Evolutionary conservation across 495 filamentous ascomycete species (phyloP), one percentile per base, ranked within the genome.

Genomic region (Hypoxylon intermedium): DNA sequence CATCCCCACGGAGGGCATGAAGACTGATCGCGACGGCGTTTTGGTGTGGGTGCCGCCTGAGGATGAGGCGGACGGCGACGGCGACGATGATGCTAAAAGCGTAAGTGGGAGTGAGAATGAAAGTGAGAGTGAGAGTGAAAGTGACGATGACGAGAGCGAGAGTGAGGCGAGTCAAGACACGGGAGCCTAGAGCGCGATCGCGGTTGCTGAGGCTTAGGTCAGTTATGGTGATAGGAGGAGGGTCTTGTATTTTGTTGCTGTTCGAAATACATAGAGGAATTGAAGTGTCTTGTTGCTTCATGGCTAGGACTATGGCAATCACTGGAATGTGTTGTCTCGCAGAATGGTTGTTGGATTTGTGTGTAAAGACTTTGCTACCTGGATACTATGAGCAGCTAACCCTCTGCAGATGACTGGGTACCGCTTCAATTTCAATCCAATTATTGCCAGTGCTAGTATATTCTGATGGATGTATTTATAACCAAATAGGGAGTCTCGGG

Each of bases 1-100:
- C 5, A 81, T 87, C 26, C 86, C 88, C 0, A 82, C 77, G 1
- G 88, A 89, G 65, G 89, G 90, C 0, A 87, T 93, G 77, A 85
- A 81, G 58, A 74, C 80, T 6, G 89, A 91, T 60, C 90, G 89
- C 77, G 86, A 89, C 40, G 90, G 89, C 0, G 73, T 91, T 9
- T 63, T 87, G 60, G 75, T 83, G 26, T 93, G 91, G 91, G 75
- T 86, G 1, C 80, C 80, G 16, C 67, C 69, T 12, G 73, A 72
- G 33, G 70, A 71, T 12, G 74, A 76, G n/a, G 74, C 64, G 11
- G 74, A 68, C 12, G 70, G 51, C 9, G 60, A 42, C 13, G 41
- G 46, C 23, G 60, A 42, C 13, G 41, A 44, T 26, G 58, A 63
- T 30, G 46, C 28, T 41, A 23, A 34, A n/a, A 37, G 34, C 12